Percentiles rank a stretch among this genome's conserved stretches.
phyloP scores from a whole-genome alignment of 192 early-diverging fungal genomes.

The Geranomyces michiganensis region DNA sequence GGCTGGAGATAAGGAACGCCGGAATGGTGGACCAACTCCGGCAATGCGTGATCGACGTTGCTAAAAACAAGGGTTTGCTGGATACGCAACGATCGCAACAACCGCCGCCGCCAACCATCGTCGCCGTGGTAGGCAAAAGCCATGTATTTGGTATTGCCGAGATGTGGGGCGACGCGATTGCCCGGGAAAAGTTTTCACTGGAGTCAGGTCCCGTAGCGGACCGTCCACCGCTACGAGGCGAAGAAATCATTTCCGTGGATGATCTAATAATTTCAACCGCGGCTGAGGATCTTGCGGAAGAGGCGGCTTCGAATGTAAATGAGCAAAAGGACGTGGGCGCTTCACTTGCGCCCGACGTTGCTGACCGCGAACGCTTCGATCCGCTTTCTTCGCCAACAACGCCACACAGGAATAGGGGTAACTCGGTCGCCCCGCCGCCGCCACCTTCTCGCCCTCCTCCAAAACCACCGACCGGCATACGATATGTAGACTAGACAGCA shows the following conservation, averaged over 20 bases:
- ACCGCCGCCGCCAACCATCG: constrained; percentile 27
- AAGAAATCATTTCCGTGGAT: constrained; percentile 2
- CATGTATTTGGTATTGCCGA: constrained; percentile 36
- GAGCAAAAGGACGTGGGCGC: no score
- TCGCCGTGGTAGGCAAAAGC: constrained; percentile 31
- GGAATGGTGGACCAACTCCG: constrained; percentile 26
- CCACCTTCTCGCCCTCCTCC: not conserved
- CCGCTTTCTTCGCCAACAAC: not conserved
- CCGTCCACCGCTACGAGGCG: not conserved
- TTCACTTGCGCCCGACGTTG: not conserved
- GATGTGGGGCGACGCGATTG: constrained; percentile 6
- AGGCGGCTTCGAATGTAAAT: not conserved
- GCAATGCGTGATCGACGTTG: constrained; percentile 26
- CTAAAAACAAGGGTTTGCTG: not conserved
- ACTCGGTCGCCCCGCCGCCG: not conserved
- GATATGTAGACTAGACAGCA: constrained; percentile 7
- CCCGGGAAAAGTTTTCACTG: not conserved
- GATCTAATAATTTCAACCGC: not conserved
- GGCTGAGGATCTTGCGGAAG: not conserved
- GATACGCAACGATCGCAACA: not conserved
- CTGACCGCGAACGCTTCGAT: not conserved
- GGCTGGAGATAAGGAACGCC: constrained; percentile 32
- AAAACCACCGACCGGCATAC: not conserved
- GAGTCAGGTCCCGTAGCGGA: not conserved
- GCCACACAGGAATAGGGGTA: not conserved